Conservation (phyloP, 805 yeast species). For the Ogataea corticis region DNA sequence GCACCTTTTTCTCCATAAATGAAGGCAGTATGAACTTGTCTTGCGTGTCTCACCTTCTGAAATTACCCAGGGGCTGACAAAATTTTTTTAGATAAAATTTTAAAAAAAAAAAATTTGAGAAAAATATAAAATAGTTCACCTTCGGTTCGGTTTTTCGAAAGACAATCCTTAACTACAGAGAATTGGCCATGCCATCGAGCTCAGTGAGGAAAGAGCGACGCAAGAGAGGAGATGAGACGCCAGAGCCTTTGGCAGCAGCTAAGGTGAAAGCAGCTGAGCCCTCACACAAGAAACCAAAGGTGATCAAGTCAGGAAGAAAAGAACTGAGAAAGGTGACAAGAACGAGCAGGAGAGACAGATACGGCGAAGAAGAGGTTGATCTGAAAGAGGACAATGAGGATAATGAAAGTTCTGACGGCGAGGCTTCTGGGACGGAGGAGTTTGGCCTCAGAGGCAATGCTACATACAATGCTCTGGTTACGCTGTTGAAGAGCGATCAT, state of each 20-base stretch:
- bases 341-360: conserved; percentile 43
- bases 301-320: conserved; percentile 53
- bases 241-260: neutral
- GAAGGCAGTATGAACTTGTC: neutral
- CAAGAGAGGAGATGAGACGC: conserved; percentile 4
- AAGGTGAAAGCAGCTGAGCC: conserved; percentile 13
- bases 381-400: conserved; percentile 15
- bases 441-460: conserved; percentile 8
- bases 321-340: conserved; percentile 61
- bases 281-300: conserved; percentile 1
- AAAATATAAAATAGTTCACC: no score
- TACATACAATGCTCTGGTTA: conserved; percentile 32
- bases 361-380: conserved; percentile 23
- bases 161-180: no score
- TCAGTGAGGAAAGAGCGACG: conserved; percentile 19
- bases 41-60: neutral
- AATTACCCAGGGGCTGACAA: conserved; percentile 2
- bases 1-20: neutral
- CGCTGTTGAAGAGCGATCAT: conserved; percentile 26
- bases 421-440: neutral
- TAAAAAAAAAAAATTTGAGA: conserved; percentile 6
- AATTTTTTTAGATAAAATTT: neutral
- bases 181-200: conserved; percentile 24
- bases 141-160: no score
- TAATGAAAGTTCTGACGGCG: conserved; percentile 23